Evolutionary conservation across 1,284 basidiomycete species (phyloP).

Genomic region (Marasmius sp.): DNA sequence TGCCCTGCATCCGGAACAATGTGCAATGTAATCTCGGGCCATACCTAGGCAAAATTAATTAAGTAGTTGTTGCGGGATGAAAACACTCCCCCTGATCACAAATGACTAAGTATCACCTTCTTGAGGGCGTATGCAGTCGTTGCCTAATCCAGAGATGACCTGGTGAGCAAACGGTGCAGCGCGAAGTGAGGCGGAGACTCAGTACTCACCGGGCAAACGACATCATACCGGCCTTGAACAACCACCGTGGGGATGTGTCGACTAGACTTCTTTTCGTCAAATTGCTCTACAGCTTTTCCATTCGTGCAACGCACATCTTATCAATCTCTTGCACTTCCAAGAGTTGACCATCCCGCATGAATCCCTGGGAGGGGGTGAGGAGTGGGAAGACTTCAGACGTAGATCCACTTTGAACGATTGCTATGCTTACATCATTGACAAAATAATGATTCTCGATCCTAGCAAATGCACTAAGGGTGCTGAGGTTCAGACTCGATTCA

Average conservation of each 20-base stretch:
- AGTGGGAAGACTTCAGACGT: not conserved
- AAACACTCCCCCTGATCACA: not conserved
- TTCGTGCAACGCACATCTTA: slow-evolving; percentile 68
- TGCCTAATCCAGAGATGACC: slow-evolving; percentile 39
- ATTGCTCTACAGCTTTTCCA: slow-evolving; percentile 3
- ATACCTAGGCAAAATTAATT: slow-evolving; percentile 41
- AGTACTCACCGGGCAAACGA: slow-evolving; percentile 68
- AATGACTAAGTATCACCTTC: slow-evolving; percentile 40
- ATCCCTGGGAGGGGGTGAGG: slow-evolving; percentile 50
- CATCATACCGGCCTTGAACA: slow-evolving; percentile 87
- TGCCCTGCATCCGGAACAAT: slow-evolving; percentile 93
- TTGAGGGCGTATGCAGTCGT: slow-evolving; percentile 80
- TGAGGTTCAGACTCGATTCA: slow-evolving; percentile 8
- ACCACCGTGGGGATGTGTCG: slow-evolving; percentile 84
- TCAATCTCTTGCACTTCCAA: slow-evolving; percentile 83
- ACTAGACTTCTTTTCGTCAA: slow-evolving; percentile 35
- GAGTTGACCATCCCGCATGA: slow-evolving; percentile 89
- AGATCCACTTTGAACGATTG: not conserved
- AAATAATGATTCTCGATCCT: slow-evolving; percentile 95
- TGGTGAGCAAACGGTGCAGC: not conserved
- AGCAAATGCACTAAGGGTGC: slow-evolving; percentile 70
- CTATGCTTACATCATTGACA: slow-evolving; percentile 59
- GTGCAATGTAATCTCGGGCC: slow-evolving; percentile 78
- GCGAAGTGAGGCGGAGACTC: not conserved
- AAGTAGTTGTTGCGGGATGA: slow-evolving; percentile 3